These are phyloP conservation scores for Mariannaea elegans DNA, from an alignment of 2,329 filamentous ascomycete genomes.

Conservation along the genomic window DNA sequence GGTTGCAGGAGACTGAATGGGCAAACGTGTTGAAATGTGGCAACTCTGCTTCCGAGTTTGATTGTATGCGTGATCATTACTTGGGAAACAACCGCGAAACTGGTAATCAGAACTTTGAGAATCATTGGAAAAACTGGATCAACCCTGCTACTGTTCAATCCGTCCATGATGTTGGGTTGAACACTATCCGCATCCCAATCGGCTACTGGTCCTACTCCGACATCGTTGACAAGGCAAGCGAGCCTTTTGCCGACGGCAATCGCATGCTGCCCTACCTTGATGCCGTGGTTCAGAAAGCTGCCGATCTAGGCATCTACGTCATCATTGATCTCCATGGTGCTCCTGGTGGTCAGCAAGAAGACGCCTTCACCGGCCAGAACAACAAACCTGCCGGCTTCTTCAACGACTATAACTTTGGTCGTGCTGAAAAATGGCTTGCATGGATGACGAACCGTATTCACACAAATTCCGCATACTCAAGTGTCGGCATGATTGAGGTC, in stretches of 20 bases:
- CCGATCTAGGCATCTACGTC: conserved; percentile 27
- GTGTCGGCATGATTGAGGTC: conserved; percentile 24
- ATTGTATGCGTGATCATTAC: conserved; percentile 31
- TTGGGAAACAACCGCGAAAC: conserved; percentile 15
- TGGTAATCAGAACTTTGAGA: conserved; percentile 23
- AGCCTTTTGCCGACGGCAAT: conserved; percentile 27
- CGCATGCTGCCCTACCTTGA: conserved; percentile 30
- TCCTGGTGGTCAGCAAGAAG: conserved; percentile 29
- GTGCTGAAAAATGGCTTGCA: conserved; percentile 27
- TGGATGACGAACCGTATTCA: conserved; percentile 33
- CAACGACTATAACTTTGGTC: conserved; percentile 30
- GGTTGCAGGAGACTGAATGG: conserved; percentile 23
- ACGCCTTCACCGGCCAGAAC: conserved; percentile 28
- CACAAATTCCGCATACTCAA: conserved; percentile 14
- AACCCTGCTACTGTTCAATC: conserved; percentile 29
- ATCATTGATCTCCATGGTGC: conserved; percentile 32
- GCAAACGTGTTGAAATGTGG: conserved; percentile 20
- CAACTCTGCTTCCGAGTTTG: conserved; percentile 23
- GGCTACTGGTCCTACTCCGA: conserved; percentile 31
- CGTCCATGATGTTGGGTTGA: conserved; percentile 29
- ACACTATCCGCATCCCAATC: conserved; percentile 31
- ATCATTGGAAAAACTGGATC: conserved; percentile 31
- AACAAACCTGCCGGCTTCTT: conserved; percentile 29
- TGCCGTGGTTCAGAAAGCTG: conserved; percentile 24
- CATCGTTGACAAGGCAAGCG: conserved; percentile 28